Conservation (phyloP, 2,329 filamentous ascomycete genomes). For the Penicillium sp. region DNA sequence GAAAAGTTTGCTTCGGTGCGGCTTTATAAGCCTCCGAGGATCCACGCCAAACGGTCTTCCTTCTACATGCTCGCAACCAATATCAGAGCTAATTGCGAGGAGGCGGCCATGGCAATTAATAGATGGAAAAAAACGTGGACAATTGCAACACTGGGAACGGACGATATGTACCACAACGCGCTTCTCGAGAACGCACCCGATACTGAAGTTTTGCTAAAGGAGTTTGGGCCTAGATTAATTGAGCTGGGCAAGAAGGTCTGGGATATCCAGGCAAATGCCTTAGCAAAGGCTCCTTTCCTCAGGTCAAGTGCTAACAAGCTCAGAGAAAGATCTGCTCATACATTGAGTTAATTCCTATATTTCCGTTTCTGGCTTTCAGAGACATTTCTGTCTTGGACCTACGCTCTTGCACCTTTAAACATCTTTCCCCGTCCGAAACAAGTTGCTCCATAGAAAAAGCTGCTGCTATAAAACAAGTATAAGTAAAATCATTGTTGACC, state of each 20-base stretch:
- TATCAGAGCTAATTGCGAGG: conserved; percentile 30
- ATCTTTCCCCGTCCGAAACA: too few species aligned
- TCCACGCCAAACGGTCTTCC: conserved; percentile 43
- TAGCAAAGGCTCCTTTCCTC: too few species aligned
- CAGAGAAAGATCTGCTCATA: too few species aligned
- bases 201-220: conserved; percentile 27
- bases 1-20: conserved; percentile 39
- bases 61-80: conserved; percentile 51
- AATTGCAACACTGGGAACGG: conserved; percentile 39
- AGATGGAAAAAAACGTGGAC: conserved; percentile 16
- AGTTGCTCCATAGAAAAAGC: too few species aligned
- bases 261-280: conserved; percentile 10
- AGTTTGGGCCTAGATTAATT: conserved; percentile 36
- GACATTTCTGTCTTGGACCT: too few species aligned
- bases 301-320: too few species aligned
- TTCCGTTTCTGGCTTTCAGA: too few species aligned
- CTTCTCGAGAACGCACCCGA: conserved; percentile 5
- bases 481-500: too few species aligned
- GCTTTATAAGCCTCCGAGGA: conserved; percentile 43
- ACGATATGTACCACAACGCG: conserved; percentile 5
- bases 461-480: too few species aligned
- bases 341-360: too few species aligned
- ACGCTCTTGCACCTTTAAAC: too few species aligned
- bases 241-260: conserved; percentile 31
- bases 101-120: conserved; percentile 35